Conservation (phyloP, 371 early-diverging fungal genomes). For the Apophysomyces ossiformis region DNA sequence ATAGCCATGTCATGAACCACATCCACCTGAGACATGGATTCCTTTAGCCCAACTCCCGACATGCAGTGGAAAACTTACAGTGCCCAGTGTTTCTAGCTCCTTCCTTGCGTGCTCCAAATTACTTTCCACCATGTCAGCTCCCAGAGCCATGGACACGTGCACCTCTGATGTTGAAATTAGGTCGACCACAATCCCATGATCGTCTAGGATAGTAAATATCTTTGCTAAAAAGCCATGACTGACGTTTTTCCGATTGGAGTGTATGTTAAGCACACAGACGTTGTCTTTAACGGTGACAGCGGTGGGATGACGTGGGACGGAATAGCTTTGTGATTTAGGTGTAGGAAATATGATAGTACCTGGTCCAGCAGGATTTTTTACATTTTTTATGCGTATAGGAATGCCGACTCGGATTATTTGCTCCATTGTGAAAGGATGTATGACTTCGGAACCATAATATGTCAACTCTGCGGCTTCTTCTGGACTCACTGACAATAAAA, state of each 20-base stretch:
- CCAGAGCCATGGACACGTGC: constrained; percentile 94
- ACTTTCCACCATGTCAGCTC: constrained; percentile 59
- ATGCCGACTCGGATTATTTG: constrained; percentile 93
- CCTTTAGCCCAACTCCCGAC: background rate
- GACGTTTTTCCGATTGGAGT: constrained; percentile 92
- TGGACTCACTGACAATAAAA: constrained; percentile 93
- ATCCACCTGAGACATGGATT: constrained; percentile 55
- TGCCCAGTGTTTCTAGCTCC: constrained; percentile 73
- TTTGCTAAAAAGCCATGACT: constrained; percentile 95
- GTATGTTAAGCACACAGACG: constrained; percentile 90
- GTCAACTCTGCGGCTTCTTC: constrained; percentile 98
- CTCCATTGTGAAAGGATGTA: constrained; percentile 99
- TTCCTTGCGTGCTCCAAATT: constrained; percentile 69
- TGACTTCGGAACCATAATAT: constrained; percentile 97
- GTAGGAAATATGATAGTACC: constrained; percentile 87
- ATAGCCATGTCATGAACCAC: constrained; percentile 88
- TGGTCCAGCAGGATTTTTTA: constrained; percentile 85
- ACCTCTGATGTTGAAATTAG: constrained; percentile 96
- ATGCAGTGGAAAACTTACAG: constrained; percentile 39
- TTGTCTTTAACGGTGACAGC: constrained; percentile 98
- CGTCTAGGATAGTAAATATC: constrained; percentile 89
- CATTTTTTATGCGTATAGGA: constrained; percentile 98
- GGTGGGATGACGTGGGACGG: constrained; percentile 70
- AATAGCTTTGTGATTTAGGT: constrained; percentile 47
- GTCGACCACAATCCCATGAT: constrained; percentile 89